These are phyloP conservation scores for Puccinia polysora DNA, from an alignment of 1,284 basidiomycete genomes.

Conservation along the genomic window DNA sequence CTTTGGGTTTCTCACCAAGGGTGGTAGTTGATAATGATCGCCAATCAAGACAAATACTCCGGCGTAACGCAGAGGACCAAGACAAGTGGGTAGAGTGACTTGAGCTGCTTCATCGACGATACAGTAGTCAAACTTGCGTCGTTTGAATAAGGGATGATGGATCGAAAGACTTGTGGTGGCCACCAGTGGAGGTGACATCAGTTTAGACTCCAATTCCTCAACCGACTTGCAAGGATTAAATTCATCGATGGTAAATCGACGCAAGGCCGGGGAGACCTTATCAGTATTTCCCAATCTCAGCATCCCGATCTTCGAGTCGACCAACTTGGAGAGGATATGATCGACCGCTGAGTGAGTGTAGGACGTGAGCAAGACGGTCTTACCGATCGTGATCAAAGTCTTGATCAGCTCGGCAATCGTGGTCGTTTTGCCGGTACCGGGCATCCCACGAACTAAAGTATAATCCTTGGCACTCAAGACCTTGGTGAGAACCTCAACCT, in stretches of 20 bases:
- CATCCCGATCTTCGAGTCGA: conserved; percentile 63
- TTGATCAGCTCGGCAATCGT: conserved; percentile 84
- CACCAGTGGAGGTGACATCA: conserved; percentile 83
- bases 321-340: conserved; percentile 73
- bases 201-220: conserved; percentile 70
- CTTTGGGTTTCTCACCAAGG: conserved; percentile 66
- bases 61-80: conserved; percentile 85
- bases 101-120: conserved; percentile 98
- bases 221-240: conserved; percentile 58
- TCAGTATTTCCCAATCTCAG: conserved; percentile 83
- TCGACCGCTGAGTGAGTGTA: conserved; percentile 98
- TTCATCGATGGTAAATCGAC: conserved; percentile 25
- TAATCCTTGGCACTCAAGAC: conserved; percentile 81
- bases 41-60: conserved; percentile 90
- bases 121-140: conserved; percentile 87
- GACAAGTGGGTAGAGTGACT: conserved; percentile 88
- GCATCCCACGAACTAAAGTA: conserved; percentile 90
- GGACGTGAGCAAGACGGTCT: conserved; percentile 80
- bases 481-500: conserved; percentile 67
- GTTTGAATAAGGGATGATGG: conserved; percentile 79
- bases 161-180: conserved; percentile 90
- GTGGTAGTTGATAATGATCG: conserved; percentile 94
- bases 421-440: conserved; percentile 96
- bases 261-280: conserved; percentile 57
- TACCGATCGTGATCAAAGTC: conserved; percentile 70